Evolutionary conservation across 106 monocot species (phyloP), one percentile per base, ranked within the genome.

Genomic region (Dendrobium officinale): DNA sequence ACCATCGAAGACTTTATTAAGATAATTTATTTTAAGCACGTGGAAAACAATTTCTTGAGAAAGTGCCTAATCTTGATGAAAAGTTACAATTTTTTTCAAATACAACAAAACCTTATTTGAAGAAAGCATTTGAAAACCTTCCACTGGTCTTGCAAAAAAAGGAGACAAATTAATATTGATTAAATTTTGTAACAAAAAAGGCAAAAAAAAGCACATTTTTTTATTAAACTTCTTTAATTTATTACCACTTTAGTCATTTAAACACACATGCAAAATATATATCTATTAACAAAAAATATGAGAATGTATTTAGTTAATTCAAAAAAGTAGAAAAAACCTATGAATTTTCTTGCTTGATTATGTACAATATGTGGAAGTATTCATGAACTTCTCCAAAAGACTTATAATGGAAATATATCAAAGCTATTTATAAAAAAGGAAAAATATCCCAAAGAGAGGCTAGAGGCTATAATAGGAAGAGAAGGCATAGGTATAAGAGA

Each of bases 301-400:
- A 74, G 29, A 74, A 74, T 42, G 8, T 43, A 74, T 74, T 74
- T 74, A 74, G 74, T 44, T 31, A 33, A 37, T 37, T 37, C 37
- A 37, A 37, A 37, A 37, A 37, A 37, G 37, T 37, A 37, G 37
- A 37, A 37, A 37, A 37, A 37, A 37, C 0, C 37, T 37, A 37
- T 3, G 37, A 37, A 37, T 37, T 37, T 37, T 37, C 37, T 0
- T 37, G 37, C 37, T 37, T 37, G 37, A 37, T 37, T 37, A 0
- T 37, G 37, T 37, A 37, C 37, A 37, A 37, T 37, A 37, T 37
- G 37, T 37, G 37, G 37, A 37, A 37, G 37, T 37, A 37, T 37
- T 37, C 0, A 37, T 37, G 37, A 37, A 37, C 37, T 37, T 37
- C 37, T 37, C 37, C 37, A 37, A 37, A 37, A 37, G 3, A 37